Conservation (phyloP, 2,329 filamentous ascomycete species). For the Spiromastix sp. region DNA sequence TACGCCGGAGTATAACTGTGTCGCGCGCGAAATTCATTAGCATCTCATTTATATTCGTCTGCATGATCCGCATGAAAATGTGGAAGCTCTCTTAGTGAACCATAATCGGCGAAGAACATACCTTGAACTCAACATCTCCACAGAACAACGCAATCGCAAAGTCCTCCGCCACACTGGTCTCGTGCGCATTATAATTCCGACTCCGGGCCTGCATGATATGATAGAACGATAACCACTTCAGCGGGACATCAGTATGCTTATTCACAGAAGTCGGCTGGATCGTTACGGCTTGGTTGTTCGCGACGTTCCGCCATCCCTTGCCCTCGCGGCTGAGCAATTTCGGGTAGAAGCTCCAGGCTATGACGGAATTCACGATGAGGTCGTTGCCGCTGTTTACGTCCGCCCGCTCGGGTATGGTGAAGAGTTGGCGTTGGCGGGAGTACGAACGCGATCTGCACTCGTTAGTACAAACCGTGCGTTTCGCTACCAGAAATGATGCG, state of each 20-base stretch:
- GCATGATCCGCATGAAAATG: too few relatives aligned
- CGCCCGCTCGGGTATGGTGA: slow-evolving; percentile 66
- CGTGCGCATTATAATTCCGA: slow-evolving; percentile 74
- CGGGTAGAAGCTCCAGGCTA: slow-evolving; percentile 92
- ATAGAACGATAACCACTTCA: slow-evolving; percentile 87
- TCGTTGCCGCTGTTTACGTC: slow-evolving; percentile 74
- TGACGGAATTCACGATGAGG: slow-evolving; percentile 64
- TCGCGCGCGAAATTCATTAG: too few relatives aligned
- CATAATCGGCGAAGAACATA: too few relatives aligned
- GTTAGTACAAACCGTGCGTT: too few relatives aligned
- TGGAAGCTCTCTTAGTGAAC: too few relatives aligned
- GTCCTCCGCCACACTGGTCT: slow-evolving; percentile 70
- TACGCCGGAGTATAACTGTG: slow-evolving; percentile 72
- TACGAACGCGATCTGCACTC: slow-evolving; percentile 47
- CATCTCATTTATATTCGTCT: too few relatives aligned
- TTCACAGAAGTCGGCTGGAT: slow-evolving; percentile 86
- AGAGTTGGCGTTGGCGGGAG: slow-evolving; percentile 62
- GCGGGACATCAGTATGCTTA: slow-evolving; percentile 49
- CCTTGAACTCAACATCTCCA: slow-evolving; percentile 79
- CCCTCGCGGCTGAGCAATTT: slow-evolving; percentile 77
- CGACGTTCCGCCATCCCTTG: slow-evolving; percentile 81
- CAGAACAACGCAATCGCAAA: slow-evolving; percentile 77
- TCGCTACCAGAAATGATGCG: not conserved
- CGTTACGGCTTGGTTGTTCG: slow-evolving; percentile 84
- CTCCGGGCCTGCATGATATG: slow-evolving; percentile 90